Evolutionary conservation across 208 protist genomes (phyloP).

Genomic region (Trypanosomatidae sp.): DNA sequence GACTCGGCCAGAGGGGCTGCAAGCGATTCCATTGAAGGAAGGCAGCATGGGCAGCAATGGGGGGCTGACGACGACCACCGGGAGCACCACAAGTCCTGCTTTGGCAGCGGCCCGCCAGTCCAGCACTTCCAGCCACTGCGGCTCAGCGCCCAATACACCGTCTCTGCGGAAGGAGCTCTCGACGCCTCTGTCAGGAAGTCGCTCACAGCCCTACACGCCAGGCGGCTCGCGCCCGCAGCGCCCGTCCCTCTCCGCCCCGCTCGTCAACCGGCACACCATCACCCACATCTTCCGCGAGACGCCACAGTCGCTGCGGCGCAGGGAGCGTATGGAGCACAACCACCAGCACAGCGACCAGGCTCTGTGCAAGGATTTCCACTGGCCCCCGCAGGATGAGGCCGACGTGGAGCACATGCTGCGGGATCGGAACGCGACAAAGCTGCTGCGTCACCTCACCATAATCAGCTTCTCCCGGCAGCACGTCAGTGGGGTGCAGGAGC

Average conservation of each 20-base stretch:
- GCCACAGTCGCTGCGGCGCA: slow-evolving; percentile 37
- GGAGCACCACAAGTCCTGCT: slow-evolving; percentile 15
- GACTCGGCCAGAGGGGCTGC: slow-evolving; percentile 5
- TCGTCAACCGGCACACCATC: slow-evolving; percentile 44
- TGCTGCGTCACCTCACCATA: slow-evolving; percentile 66
- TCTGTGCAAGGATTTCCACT: slow-evolving; percentile 26
- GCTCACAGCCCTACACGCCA: slow-evolving; percentile 25
- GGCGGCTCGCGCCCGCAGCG: slow-evolving; percentile 30
- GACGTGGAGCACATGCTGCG: slow-evolving; percentile 50
- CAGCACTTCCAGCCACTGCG: slow-evolving; percentile 14
- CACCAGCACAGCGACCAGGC: slow-evolving; percentile 16
- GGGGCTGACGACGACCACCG: slow-evolving; percentile 23
- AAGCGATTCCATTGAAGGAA: slow-evolving; percentile 22
- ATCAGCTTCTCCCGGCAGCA: slow-evolving; percentile 57
- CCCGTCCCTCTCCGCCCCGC: slow-evolving; percentile 33
- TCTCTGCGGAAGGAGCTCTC: slow-evolving; percentile 23
- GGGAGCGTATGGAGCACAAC: slow-evolving; percentile 36
- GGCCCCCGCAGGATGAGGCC: slow-evolving; percentile 45
- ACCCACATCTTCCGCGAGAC: slow-evolving; percentile 55
- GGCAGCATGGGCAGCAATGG: slow-evolving; percentile 22
- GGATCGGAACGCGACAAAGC: slow-evolving; percentile 35
- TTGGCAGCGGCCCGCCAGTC: slow-evolving; percentile 11
- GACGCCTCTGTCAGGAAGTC: slow-evolving; percentile 19
- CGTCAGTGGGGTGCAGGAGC: slow-evolving; percentile 42
- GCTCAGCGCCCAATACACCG: slow-evolving; percentile 28